Percentiles rank a stretch among this genome's conserved stretches.
phyloP scores from a whole-genome alignment of 2,329 filamentous ascomycete genomes.

The Pseudogymnoascus verrucosus region DNA sequence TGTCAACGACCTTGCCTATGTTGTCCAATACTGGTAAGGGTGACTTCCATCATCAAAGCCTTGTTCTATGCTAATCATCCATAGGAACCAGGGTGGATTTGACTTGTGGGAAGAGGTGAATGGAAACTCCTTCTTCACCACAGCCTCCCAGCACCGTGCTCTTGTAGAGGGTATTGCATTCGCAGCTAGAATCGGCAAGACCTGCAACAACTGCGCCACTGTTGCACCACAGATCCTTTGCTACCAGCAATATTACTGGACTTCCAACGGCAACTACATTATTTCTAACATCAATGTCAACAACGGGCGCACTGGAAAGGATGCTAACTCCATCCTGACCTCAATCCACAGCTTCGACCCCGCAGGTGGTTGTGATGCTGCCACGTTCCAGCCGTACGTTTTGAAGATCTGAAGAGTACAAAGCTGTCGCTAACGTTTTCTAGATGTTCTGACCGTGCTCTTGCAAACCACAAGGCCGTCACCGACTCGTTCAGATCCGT shows the following conservation, averaged over 20 bases:
- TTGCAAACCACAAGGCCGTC: constrained; percentile 69
- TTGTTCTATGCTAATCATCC: constrained; percentile 1
- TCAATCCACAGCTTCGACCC: constrained; percentile 66
- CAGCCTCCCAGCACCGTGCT: constrained; percentile 61
- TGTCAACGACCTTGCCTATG: constrained; percentile 67
- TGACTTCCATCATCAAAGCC: neutral
- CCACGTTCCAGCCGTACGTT: constrained; percentile 64
- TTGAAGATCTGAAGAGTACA: neutral
- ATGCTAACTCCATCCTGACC: constrained; percentile 61
- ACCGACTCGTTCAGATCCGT: constrained; percentile 67
- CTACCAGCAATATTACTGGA: constrained; percentile 69
- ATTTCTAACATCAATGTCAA: constrained; percentile 61
- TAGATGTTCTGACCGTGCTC: constrained; percentile 37
- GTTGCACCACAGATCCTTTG: constrained; percentile 65
- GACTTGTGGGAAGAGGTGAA: constrained; percentile 80
- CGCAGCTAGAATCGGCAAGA: constrained; percentile 53
- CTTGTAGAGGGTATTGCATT: constrained; percentile 59
- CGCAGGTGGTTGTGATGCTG: constrained; percentile 55
- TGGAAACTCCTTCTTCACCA: constrained; percentile 73
- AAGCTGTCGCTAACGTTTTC: constrained; percentile 1
- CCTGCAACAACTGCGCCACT: constrained; percentile 51
- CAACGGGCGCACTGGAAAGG: constrained; percentile 57
- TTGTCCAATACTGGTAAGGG: constrained; percentile 58
- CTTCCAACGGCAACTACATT: constrained; percentile 47
- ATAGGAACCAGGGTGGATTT: constrained; percentile 46